Percentiles rank a stretch among this genome's conserved stretches.
These are phyloP conservation scores for Cerioporus squamosus DNA, from an alignment of 1,284 basidiomycete genomes.

Conservation along the genomic window DNA sequence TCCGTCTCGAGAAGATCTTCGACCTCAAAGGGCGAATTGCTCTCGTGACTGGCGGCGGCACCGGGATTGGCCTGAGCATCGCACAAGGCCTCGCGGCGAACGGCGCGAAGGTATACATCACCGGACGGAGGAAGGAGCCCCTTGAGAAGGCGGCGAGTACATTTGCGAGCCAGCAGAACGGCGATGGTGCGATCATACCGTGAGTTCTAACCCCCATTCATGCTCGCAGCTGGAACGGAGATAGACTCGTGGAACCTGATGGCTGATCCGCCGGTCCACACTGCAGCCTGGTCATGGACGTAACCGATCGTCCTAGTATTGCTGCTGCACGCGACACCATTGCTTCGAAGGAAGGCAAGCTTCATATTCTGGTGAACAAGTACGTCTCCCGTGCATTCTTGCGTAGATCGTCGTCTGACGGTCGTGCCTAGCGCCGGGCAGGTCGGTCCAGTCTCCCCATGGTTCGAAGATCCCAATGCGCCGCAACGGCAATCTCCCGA, in stretches of 20 bases:
- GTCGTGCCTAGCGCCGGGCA: constrained; percentile 64
- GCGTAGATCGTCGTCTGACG: background rate
- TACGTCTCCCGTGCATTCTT: constrained; percentile 52
- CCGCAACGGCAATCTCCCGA: constrained; percentile 65
- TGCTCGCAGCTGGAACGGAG: background rate
- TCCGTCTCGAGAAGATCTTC: constrained; percentile 48
- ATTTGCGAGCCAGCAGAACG: constrained; percentile 47
- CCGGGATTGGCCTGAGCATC: constrained; percentile 81
- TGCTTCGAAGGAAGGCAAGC: constrained; percentile 64
- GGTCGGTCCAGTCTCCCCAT: constrained; percentile 61
- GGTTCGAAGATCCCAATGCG: constrained; percentile 57
- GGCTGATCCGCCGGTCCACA: constrained; percentile 4
- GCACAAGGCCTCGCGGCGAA: constrained; percentile 74
- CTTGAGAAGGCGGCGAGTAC: constrained; percentile 56
- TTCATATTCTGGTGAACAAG: constrained; percentile 86
- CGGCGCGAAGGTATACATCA: constrained; percentile 85
- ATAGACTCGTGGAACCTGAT: background rate
- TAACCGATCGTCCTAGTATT: constrained; percentile 72
- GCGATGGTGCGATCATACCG: constrained; percentile 58
- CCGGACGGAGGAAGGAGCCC: constrained; percentile 66
- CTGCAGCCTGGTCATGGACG: constrained; percentile 68
- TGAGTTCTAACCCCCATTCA: constrained; percentile 38
- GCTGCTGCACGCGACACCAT: constrained; percentile 54
- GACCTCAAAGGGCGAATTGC: constrained; percentile 67
- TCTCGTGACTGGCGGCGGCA: constrained; percentile 81